A percentile compares a stretch with the other conserved stretches of the same genome.
Conservation (phyloP, 202 grass and related monocot genomes). For the Hordeum pubiflorum region DNA sequence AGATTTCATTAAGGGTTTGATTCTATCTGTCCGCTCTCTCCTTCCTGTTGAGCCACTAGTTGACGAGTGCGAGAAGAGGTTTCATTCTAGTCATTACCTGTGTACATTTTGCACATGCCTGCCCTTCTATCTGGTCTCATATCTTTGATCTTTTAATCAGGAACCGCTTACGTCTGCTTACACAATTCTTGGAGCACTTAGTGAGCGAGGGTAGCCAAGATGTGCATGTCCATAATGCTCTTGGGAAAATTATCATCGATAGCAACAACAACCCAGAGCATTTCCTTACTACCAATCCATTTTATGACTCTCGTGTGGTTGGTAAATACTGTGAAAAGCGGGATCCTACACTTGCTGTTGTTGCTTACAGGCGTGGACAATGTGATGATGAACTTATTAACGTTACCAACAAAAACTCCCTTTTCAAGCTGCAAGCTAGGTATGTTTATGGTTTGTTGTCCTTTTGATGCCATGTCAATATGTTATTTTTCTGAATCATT, state of each 20-base stretch:
- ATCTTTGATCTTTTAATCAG: conserved; percentile 41
- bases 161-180: conserved; percentile 77
- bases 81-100: not conserved
- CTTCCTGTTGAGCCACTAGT: conserved; percentile 93
- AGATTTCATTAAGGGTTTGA: conserved; percentile 97
- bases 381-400: conserved; percentile 92
- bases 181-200: conserved; percentile 86
- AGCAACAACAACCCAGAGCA: conserved; percentile 98
- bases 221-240: conserved; percentile 96
- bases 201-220: conserved; percentile 97
- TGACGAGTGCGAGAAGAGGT: conserved; percentile 98
- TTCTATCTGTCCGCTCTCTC: conserved; percentile 95
- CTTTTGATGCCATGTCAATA: not conserved
- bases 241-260: conserved; percentile 95
- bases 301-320: conserved; percentile 93
- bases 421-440: conserved; percentile 95
- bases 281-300: conserved; percentile 94
- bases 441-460: conserved; percentile 21
- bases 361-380: conserved; percentile 84
- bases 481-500: not conserved
- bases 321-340: conserved; percentile 97
- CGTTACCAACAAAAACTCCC: conserved; percentile 90
- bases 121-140: not conserved
- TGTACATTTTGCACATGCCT: not conserved
- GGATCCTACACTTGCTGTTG: conserved; percentile 98